These are phyloP conservation scores for Naganishia vishniacii DNA, from an alignment of 768 basidiomycete genomes.

Conservation along the genomic window DNA sequence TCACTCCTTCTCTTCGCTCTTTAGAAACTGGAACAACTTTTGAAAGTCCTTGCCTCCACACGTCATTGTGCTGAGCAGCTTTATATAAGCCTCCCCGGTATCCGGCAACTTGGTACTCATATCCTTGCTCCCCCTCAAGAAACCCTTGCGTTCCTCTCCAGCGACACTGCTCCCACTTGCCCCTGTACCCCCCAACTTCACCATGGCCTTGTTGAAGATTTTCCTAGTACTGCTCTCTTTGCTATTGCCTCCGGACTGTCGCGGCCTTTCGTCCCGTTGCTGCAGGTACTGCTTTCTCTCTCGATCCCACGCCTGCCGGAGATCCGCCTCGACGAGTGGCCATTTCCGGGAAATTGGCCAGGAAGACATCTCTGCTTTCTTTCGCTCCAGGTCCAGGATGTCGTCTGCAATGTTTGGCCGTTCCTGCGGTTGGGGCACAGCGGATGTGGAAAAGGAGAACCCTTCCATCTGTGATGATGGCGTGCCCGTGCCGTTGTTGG, in stretches of 20 bases:
- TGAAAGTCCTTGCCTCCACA: constrained; percentile 16
- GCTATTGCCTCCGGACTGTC: background rate
- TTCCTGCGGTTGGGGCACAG: constrained; percentile 6
- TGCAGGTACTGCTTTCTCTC: constrained; percentile 10
- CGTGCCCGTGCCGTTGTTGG: constrained; percentile 29
- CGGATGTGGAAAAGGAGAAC: background rate
- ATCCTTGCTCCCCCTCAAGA: constrained; percentile 9
- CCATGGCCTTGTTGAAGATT: constrained; percentile 13
- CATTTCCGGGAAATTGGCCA: constrained; percentile 57
- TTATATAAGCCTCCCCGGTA: constrained; percentile 13
- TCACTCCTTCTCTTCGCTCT: constrained; percentile 17
- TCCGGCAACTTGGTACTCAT: constrained; percentile 13
- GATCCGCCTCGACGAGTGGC: constrained; percentile 77
- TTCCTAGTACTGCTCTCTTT: constrained; percentile 19
- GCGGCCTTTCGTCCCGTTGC: background rate
- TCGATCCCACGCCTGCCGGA: constrained; percentile 71
- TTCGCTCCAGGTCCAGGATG: constrained; percentile 7
- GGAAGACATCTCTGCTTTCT: constrained; percentile 14
- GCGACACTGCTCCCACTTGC: background rate
- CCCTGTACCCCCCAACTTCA: constrained; percentile 3
- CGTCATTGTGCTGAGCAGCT: constrained; percentile 17
- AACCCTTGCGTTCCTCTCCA: constrained; percentile 13
- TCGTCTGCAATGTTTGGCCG: constrained; percentile 55
- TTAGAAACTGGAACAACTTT: constrained; percentile 15
- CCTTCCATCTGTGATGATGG: constrained; percentile 3